Evolutionary conservation across 495 filamentous ascomycete genomes (phyloP).

Genomic region (Extremus antarcticus): DNA sequence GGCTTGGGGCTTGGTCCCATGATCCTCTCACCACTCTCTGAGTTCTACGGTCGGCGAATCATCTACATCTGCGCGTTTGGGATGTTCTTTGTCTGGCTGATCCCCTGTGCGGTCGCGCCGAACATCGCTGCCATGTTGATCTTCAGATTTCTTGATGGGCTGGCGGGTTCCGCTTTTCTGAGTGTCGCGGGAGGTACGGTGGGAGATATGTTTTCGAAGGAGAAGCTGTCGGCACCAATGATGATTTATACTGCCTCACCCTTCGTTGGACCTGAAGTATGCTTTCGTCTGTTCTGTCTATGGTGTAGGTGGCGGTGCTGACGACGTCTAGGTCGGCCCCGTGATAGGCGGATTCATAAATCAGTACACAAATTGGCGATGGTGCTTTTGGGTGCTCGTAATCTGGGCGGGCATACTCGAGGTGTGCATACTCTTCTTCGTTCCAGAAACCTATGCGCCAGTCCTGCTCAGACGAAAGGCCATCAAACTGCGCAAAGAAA

Average conservation of each 20-base stretch:
- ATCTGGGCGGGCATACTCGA: conserved; percentile 67
- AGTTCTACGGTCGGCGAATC: conserved; percentile 82
- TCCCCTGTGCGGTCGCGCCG: conserved; percentile 76
- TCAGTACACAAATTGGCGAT: conserved; percentile 68
- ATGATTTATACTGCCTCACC: conserved; percentile 64
- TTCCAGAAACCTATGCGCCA: conserved; percentile 86
- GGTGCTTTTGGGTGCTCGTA: conserved; percentile 79
- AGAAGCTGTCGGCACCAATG: conserved; percentile 66
- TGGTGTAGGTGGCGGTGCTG: conserved; percentile 30
- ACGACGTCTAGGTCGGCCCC: conserved; percentile 32
- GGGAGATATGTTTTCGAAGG: conserved; percentile 71
- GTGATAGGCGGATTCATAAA: conserved; percentile 67
- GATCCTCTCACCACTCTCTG: conserved; percentile 54
- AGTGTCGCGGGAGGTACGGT: conserved; percentile 86
- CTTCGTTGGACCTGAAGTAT: conserved; percentile 32
- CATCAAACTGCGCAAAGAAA: conserved; percentile 55
- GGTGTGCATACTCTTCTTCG: conserved; percentile 52
- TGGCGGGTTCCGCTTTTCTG: conserved; percentile 76
- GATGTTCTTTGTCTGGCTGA: conserved; percentile 73
- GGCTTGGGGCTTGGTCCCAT: conserved; percentile 56
- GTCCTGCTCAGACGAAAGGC: conserved; percentile 70
- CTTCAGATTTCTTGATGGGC: conserved; percentile 71
- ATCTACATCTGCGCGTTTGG: conserved; percentile 73
- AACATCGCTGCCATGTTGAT: conserved; percentile 79
- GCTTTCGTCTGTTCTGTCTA: neutral